Percentiles rank a stretch among this genome's conserved stretches.
These are phyloP conservation scores for Talaromyces amestolkiae DNA, from an alignment of 2,329 filamentous ascomycete genomes.

Conservation along the genomic window DNA sequence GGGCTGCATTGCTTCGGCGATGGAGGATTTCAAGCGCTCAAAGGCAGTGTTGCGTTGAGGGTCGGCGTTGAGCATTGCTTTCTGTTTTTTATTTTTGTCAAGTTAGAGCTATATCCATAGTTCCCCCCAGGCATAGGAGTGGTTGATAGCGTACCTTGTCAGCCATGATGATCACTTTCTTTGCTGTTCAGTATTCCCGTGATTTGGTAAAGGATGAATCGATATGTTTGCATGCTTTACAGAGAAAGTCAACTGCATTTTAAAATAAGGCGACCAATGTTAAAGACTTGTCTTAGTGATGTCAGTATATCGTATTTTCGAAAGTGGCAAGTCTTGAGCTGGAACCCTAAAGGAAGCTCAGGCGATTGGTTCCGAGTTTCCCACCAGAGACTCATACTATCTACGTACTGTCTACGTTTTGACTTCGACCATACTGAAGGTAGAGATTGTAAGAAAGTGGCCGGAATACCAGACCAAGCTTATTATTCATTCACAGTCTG, in stretches of 20 bases:
- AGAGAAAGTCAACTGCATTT: neutral
- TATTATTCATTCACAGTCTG: conserved; percentile 8
- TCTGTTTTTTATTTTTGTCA: neutral
- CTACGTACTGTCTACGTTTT: too few species aligned
- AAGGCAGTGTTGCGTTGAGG: neutral
- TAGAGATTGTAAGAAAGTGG: neutral
- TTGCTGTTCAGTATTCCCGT: neutral
- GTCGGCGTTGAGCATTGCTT: conserved; percentile 8
- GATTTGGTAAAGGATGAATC: neutral
- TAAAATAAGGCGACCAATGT: neutral
- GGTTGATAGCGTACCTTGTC: neutral
- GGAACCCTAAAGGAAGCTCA: neutral
- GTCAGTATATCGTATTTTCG: conserved; percentile 12
- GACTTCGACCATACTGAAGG: neutral
- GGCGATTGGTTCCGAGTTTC: neutral
- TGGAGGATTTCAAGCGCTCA: conserved; percentile 11
- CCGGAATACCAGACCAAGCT: neutral
- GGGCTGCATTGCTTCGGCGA: conserved; percentile 14
- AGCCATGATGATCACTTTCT: conserved; percentile 1
- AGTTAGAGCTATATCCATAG: neutral
- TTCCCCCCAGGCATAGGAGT: too few species aligned
- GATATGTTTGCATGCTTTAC: neutral
- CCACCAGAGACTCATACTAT: too few species aligned
- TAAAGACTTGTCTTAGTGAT: neutral
- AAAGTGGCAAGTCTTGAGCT: neutral